Percentiles rank a stretch among this genome's conserved stretches.
These are phyloP conservation scores for Populus hybrid DNA, from an alignment of 441 rosid genomes.

Conservation along the genomic window DNA sequence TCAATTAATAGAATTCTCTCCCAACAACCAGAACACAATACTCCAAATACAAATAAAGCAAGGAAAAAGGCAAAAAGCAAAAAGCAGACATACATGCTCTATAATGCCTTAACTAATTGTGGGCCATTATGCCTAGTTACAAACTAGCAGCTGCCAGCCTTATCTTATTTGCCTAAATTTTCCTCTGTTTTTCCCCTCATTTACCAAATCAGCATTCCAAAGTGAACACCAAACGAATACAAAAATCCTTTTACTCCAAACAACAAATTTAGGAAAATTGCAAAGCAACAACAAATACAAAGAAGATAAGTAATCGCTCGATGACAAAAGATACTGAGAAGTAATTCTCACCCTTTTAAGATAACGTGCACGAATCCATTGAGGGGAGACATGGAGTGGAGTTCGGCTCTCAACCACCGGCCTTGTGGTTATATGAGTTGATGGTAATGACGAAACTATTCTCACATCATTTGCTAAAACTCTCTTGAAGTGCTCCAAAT, in stretches of 20 bases:
- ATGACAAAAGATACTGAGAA: not conserved
- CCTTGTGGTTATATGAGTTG: slow-evolving; percentile 75
- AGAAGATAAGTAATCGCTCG: not conserved
- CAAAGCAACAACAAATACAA: not conserved
- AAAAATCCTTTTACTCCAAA: not conserved
- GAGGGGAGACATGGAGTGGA: slow-evolving; percentile 72
- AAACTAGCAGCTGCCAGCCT: not conserved
- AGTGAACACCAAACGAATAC: slow-evolving; percentile 1
- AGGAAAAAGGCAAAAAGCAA: not conserved
- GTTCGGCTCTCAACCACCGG: slow-evolving; percentile 78
- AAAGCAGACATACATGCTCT: slow-evolving; percentile 3
- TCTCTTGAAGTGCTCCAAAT: slow-evolving; percentile 80
- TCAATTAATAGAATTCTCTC: not conserved
- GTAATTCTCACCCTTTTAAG: slow-evolving; percentile 55
- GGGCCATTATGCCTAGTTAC: slow-evolving; percentile 19
- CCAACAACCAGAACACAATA: slow-evolving; percentile 1
- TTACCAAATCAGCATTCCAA: not conserved
- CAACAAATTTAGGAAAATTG: not conserved
- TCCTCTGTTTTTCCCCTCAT: not conserved
- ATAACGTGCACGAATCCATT: slow-evolving; percentile 87
- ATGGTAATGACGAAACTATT: slow-evolving; percentile 76
- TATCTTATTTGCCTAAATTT: not conserved
- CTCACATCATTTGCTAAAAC: slow-evolving; percentile 73
- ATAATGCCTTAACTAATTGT: not conserved
- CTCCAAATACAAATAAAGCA: not conserved